These are phyloP conservation scores for Ascochyta fabae DNA, from an alignment of 2,329 filamentous ascomycete genomes.

Conservation along the genomic window DNA sequence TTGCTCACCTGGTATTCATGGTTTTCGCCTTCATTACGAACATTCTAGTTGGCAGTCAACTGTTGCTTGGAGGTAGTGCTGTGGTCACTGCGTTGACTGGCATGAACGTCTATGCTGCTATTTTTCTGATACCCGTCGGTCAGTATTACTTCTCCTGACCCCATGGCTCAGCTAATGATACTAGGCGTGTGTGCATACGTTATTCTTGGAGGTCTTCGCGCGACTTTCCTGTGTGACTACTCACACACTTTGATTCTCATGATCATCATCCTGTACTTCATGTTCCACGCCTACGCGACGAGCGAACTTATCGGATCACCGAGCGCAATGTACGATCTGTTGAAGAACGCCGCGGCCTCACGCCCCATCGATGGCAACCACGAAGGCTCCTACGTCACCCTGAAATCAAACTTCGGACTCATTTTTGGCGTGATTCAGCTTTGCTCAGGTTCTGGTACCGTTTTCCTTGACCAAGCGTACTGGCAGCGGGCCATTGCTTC, in stretches of 20 bases:
- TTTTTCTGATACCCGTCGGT: slow-evolving; percentile 53
- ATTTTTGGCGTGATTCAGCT: slow-evolving; percentile 55
- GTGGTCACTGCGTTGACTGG: slow-evolving; percentile 53
- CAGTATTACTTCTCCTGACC: background rate
- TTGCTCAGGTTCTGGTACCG: slow-evolving; percentile 46
- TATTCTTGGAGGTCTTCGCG: slow-evolving; percentile 48
- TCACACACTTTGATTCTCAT: slow-evolving; percentile 53
- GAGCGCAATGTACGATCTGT: slow-evolving; percentile 49
- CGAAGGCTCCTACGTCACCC: slow-evolving; percentile 51
- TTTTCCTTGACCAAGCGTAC: slow-evolving; percentile 55
- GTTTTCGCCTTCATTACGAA: slow-evolving; percentile 53
- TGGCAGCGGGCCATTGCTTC: slow-evolving; percentile 54
- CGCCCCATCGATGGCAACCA: slow-evolving; percentile 50
- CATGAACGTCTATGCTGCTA: slow-evolving; percentile 54
- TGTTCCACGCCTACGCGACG: slow-evolving; percentile 52
- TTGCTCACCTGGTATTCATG: slow-evolving; percentile 51
- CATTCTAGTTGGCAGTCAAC: slow-evolving; percentile 52
- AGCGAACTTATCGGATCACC: slow-evolving; percentile 50
- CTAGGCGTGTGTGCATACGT: slow-evolving; percentile 46
- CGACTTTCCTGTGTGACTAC: slow-evolving; percentile 52
- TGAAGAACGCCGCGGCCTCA: slow-evolving; percentile 45
- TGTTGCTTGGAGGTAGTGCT: slow-evolving; percentile 53
- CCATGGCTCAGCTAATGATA: slow-evolving; percentile 9
- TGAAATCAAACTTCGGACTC: slow-evolving; percentile 52
- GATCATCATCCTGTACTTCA: slow-evolving; percentile 55